Percentiles rank a stretch among this genome's conserved stretches.
phyloP scores from a whole-genome alignment of 2,329 filamentous ascomycete genomes.

The Lecanoromycetidae sp. region DNA sequence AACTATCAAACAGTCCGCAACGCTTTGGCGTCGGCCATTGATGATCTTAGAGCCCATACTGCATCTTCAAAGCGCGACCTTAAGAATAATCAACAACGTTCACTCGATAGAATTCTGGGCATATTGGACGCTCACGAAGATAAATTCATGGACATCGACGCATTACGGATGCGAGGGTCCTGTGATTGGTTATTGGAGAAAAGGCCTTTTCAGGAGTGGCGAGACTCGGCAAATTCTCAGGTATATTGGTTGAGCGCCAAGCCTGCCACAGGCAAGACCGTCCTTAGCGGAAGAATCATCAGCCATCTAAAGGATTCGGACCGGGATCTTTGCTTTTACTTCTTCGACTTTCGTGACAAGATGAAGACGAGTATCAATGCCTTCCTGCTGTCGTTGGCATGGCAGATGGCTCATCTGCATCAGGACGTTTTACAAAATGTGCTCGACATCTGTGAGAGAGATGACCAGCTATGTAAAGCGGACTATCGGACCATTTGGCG shows the following conservation, averaged over 20 bases:
- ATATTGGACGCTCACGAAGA: slow-evolving; percentile 20
- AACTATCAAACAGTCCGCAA: slow-evolving; percentile 27
- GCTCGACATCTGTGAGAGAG: slow-evolving; percentile 18
- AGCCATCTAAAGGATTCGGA: slow-evolving; percentile 19
- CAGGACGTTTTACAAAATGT: slow-evolving; percentile 18
- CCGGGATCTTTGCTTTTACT: slow-evolving; percentile 22
- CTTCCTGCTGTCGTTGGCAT: slow-evolving; percentile 23
- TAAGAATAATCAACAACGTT: slow-evolving; percentile 16
- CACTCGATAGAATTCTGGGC: slow-evolving; percentile 19
- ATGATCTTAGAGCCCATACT: slow-evolving; percentile 9
- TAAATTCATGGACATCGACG: slow-evolving; percentile 21
- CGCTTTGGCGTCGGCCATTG: slow-evolving; percentile 20
- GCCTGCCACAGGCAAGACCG: slow-evolving; percentile 23
- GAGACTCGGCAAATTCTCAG: slow-evolving; percentile 11
- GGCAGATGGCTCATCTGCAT: slow-evolving; percentile 25
- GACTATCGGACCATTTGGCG: slow-evolving; percentile 23
- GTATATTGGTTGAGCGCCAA: slow-evolving; percentile 23
- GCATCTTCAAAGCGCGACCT: background rate
- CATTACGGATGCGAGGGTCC: slow-evolving; percentile 21
- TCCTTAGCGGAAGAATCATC: slow-evolving; percentile 21
- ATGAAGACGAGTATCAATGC: slow-evolving; percentile 14
- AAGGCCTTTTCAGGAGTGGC: slow-evolving; percentile 22
- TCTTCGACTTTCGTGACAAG: slow-evolving; percentile 22
- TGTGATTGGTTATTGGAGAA: slow-evolving; percentile 25
- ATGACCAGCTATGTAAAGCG: slow-evolving; percentile 18